Evolutionary conservation across 2,329 filamentous ascomycete species (phyloP), one percentile per base, ranked within the genome.

Genomic region (Reticulascus tulasneorum): DNA sequence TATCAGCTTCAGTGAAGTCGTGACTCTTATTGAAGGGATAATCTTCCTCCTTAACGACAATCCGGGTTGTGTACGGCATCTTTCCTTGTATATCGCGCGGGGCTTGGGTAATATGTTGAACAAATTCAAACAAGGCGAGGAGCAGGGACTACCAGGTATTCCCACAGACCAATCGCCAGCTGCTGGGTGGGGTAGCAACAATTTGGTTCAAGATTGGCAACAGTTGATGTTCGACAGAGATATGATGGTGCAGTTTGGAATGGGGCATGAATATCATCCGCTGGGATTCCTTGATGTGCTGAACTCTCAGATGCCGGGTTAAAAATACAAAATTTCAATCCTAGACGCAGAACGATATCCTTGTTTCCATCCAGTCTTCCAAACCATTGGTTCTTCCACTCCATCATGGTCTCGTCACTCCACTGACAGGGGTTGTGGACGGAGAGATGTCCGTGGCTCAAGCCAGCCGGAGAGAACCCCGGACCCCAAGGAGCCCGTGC

Each of bases 1-100:
- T 9, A 43, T 55, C 4, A 38, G 52, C 19, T 56, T 60, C 37
- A 56, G 56, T 2, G 60, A 60, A 23, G 52, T 58, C 1, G 38
- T 50, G 1, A 16, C 42, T 2, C 38, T 55, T 1, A 50, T 58
- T 7, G 51, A 55, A 25, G 43, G 47, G 9, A 45, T 50, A 12
- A 45, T 57, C 5, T 17, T 33, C 1, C 32, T 58, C 22, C 41
- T 58, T 13, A 38, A 50, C 3, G 46, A 52, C 22, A 51, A 49
- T 12, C 45, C 44, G 5, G 45, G 45, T 2, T 56, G 50, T 20
- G 49, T 49, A 8, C 48, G 53, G 9, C 55, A 58, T 23, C 48
- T 58, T 3, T 52, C 51, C 1, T 49, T 55, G 31, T 55, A 55
- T 35, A 45, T 58, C 8, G 54, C 52, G 4, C 41, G 42, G 7